These are phyloP conservation scores for Asterophora parasitica DNA, from an alignment of 768 basidiomycete genomes.

Conservation along the genomic window DNA sequence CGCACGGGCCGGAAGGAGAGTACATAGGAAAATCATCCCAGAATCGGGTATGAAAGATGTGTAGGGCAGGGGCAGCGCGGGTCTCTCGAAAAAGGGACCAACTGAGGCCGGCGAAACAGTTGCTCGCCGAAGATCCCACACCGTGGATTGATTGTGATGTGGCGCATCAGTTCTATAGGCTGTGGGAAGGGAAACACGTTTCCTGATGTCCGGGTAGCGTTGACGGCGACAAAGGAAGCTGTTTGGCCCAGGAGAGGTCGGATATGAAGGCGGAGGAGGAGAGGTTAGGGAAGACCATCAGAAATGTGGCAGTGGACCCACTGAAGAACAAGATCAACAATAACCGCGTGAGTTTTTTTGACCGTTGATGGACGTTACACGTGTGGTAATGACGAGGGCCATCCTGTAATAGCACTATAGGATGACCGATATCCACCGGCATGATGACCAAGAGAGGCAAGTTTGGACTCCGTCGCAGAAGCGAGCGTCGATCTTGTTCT, in stretches of 20 bases:
- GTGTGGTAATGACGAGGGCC: constrained; percentile 1
- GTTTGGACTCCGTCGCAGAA: constrained; percentile 1
- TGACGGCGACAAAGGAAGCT: not conserved
- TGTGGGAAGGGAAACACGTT: constrained; percentile 10
- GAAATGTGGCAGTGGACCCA: constrained; percentile 1
- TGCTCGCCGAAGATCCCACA: not conserved
- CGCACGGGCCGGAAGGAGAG: no score
- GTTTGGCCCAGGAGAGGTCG: no score
- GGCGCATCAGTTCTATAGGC: constrained; percentile 7
- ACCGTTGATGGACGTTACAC: constrained; percentile 11
- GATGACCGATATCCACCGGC: not conserved
- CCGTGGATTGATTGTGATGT: not conserved
- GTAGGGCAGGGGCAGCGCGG: not conserved
- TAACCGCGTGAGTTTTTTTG: constrained; percentile 3
- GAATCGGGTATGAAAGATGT: not conserved
- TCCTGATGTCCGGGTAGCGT: not conserved
- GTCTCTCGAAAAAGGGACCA: not conserved
- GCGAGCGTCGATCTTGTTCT: constrained; percentile 4
- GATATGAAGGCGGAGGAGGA: not conserved
- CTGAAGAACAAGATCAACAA: constrained; percentile 1
- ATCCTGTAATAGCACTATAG: no score
- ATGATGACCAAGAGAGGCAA: not conserved
- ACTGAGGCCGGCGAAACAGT: not conserved
- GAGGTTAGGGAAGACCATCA: constrained; percentile 1
- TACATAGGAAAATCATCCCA: not conserved